Conservation (phyloP, 2,329 filamentous ascomycete species). For the Neonectria sp. region DNA sequence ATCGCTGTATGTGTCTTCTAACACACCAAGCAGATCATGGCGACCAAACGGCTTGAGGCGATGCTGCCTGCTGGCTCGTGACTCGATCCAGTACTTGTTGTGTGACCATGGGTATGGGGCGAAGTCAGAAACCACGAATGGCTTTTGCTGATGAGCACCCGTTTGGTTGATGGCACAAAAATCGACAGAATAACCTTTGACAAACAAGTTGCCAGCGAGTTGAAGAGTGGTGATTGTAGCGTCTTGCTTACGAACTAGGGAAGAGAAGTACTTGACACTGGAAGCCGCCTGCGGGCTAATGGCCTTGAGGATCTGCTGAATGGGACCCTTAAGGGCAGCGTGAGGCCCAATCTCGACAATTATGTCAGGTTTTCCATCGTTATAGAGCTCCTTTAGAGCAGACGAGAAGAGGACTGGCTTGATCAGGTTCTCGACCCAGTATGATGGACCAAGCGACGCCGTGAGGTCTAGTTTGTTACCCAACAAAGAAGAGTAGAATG, state of each 20-base stretch:
- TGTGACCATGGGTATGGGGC: conserved; percentile 65
- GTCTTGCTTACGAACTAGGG: conserved; percentile 67
- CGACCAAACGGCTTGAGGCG: conserved; percentile 57
- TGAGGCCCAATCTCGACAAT: conserved; percentile 66
- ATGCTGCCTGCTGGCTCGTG: conserved; percentile 59
- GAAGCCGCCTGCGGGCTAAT: conserved; percentile 56
- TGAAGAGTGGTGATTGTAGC: conserved; percentile 62
- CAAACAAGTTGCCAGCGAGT: conserved; percentile 61
- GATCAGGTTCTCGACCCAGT: conserved; percentile 63
- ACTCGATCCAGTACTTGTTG: conserved; percentile 64
- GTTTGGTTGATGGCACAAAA: conserved; percentile 63
- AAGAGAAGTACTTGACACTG: conserved; percentile 60
- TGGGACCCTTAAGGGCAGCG: conserved; percentile 63
- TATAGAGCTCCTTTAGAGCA: conserved; percentile 19
- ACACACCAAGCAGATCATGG: conserved; percentile 63
- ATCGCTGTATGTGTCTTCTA: conserved; percentile 61
- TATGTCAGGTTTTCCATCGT: conserved; percentile 42
- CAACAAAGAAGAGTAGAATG: conserved; percentile 64
- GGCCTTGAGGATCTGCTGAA: conserved; percentile 65
- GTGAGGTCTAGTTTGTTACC: conserved; percentile 57
- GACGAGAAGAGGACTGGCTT: conserved; percentile 60
- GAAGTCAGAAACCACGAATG: conserved; percentile 58
- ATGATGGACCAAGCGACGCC: conserved; percentile 54
- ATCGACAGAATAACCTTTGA: conserved; percentile 60
- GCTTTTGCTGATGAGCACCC: conserved; percentile 20